Percentiles rank a stretch among this genome's conserved stretches.
phyloP scores from a whole-genome alignment of 352 stramenopile species.

The Pythium dissotocum region DNA sequence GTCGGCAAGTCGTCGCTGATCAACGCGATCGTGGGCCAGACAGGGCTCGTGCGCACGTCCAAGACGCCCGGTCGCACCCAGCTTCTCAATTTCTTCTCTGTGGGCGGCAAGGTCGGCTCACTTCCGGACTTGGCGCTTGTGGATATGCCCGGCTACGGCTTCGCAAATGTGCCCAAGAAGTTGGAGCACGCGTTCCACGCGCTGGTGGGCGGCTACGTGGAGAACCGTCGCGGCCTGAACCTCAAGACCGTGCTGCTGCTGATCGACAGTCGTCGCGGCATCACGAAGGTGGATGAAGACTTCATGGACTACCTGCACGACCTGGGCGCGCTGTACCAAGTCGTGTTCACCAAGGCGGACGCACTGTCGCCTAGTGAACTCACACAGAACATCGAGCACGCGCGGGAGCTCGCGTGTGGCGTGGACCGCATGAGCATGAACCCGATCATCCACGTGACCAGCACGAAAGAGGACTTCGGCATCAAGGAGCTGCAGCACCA shows the following conservation, averaged over 20 bases:
- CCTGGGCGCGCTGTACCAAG: constrained; percentile 81
- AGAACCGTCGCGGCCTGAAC: constrained; percentile 62
- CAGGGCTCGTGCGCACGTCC: constrained; percentile 67
- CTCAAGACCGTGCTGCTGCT: constrained; percentile 77
- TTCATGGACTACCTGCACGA: constrained; percentile 89
- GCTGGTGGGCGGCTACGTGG: constrained; percentile 80
- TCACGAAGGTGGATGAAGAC: constrained; percentile 76
- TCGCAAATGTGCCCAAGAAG: constrained; percentile 73
- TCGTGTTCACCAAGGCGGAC: constrained; percentile 92
- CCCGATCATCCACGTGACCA: constrained; percentile 76
- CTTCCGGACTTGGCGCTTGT: constrained; percentile 70
- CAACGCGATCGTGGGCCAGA: constrained; percentile 77
- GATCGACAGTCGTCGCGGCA: constrained; percentile 76
- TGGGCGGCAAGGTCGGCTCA: constrained; percentile 72
- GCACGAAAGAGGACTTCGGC: constrained; percentile 75
- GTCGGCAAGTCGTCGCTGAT: constrained; percentile 90
- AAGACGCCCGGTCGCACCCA: constrained; percentile 89
- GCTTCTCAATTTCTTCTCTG: constrained; percentile 77
- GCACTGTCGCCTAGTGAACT: constrained; percentile 45
- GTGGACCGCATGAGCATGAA: constrained; percentile 79
- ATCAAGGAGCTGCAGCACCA: constrained; percentile 78
- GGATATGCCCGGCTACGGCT: constrained; percentile 88
- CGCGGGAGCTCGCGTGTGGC: constrained; percentile 43
- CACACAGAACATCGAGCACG: constrained; percentile 52
- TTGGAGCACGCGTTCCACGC: constrained; percentile 76